A percentile compares a stretch with the other conserved stretches of the same genome.
These are phyloP conservation scores for Amphichorda felina DNA, from an alignment of 2,329 filamentous ascomycete genomes.

Conservation along the genomic window DNA sequence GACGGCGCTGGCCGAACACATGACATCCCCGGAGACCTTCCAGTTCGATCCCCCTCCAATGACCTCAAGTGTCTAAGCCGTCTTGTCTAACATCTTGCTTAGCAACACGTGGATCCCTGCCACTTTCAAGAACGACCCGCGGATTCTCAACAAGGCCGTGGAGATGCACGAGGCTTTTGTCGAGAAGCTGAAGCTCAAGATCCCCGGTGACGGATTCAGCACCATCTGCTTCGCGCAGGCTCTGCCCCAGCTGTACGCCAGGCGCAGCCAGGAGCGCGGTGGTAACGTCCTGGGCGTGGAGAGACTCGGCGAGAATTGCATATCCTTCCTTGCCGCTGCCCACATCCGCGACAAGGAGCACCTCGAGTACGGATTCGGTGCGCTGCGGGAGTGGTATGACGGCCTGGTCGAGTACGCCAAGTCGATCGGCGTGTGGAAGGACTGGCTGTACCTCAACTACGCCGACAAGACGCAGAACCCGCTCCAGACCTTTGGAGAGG, in stretches of 20 bases:
- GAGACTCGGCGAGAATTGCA: conserved; percentile 17
- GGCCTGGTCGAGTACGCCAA: conserved; percentile 1
- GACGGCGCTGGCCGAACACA: too few species aligned
- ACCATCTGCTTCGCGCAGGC: conserved; percentile 15
- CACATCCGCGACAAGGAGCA: background rate
- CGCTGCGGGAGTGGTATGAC: background rate
- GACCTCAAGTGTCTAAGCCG: conserved; percentile 15
- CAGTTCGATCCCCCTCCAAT: conserved; percentile 21
- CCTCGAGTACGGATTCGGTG: too few species aligned
- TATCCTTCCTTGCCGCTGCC: conserved; percentile 1
- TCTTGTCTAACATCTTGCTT: conserved; percentile 18
- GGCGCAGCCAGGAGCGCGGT: background rate
- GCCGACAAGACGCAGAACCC: conserved; percentile 24
- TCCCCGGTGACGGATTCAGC: conserved; percentile 10
- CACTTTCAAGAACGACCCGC: conserved; percentile 5
- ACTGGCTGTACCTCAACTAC: conserved; percentile 31
- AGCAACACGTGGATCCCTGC: conserved; percentile 5
- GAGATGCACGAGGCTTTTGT: conserved; percentile 5
- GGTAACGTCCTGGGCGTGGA: conserved; percentile 20
- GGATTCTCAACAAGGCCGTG: conserved; percentile 3
- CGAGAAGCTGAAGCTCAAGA: conserved; percentile 4
- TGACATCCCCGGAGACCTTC: too few species aligned
- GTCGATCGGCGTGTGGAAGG: background rate
- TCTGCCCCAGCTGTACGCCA: conserved; percentile 12
- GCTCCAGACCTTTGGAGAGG: conserved; percentile 22